Conservation (phyloP, 1,139 yeast species). For the Magnusiomyces sp. region DNA sequence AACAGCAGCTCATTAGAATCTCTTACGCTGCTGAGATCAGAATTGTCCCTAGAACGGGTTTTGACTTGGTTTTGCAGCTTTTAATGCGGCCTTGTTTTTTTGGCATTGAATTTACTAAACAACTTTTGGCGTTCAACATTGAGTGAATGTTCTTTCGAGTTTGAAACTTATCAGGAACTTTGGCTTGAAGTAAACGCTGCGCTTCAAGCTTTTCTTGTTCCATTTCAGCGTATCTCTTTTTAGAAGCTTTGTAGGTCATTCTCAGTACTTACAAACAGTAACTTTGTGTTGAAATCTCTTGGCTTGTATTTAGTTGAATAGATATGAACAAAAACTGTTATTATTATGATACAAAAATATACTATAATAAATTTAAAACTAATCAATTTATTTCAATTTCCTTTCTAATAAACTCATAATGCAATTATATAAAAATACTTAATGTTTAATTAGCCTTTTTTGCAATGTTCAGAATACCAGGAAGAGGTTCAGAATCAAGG, state of each 20-base stretch:
- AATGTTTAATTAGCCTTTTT: constrained; percentile 29
- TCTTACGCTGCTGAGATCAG: constrained; percentile 15
- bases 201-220: constrained; percentile 26
- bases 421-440: no score
- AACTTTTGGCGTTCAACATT: constrained; percentile 19
- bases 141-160: constrained; percentile 22
- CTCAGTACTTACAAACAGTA: constrained; percentile 16
- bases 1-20: constrained; percentile 19
- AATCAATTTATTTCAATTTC: no score
- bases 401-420: no score
- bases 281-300: constrained; percentile 18
- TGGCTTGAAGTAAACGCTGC: constrained; percentile 24
- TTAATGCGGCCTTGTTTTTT: constrained; percentile 20
- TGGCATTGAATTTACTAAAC: constrained; percentile 23
- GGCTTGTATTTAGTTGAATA: neutral
- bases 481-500: constrained; percentile 54
- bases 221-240: constrained; percentile 23
- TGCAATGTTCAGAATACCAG: constrained; percentile 60
- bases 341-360: neutral
- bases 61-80: constrained; percentile 20
- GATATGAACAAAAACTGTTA: neutral
- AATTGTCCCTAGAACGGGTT: constrained; percentile 14
- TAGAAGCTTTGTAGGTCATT: constrained; percentile 24
- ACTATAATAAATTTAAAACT: no score
- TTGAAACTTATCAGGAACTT: constrained; percentile 21